Evolutionary conservation across 2,329 filamentous ascomycete genomes (phyloP).

Genomic region (Didymella pinodella): DNA sequence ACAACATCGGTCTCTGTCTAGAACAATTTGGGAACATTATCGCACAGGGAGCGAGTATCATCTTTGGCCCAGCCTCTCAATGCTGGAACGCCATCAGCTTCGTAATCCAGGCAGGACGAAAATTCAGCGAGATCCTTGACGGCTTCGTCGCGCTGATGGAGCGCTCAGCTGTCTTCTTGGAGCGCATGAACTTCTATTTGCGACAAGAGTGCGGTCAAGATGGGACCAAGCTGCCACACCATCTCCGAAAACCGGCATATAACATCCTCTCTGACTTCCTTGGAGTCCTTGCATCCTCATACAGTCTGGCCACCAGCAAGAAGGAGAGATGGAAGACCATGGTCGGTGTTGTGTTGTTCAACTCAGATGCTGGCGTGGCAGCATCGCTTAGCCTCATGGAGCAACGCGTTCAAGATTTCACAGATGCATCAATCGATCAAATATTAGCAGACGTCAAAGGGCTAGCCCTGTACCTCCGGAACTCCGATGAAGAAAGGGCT

Average conservation of each 20-base stretch:
- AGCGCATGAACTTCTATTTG: conserved; percentile 18
- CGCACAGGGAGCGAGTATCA: conserved; percentile 13
- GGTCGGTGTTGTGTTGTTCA: conserved; percentile 23
- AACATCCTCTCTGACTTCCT: conserved; percentile 4
- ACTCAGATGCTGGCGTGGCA: conserved; percentile 15
- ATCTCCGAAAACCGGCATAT: conserved; percentile 6
- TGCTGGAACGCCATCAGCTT: conserved; percentile 32
- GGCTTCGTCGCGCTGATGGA: conserved; percentile 31
- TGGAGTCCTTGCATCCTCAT: conserved; percentile 14
- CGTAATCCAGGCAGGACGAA: conserved; percentile 16
- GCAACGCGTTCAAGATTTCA: conserved; percentile 6
- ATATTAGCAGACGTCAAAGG: conserved; percentile 7
- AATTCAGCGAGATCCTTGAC: conserved; percentile 17
- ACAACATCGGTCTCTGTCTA: conserved; percentile 14
- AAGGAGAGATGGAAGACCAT: conserved; percentile 23
- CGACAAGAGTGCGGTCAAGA: background rate
- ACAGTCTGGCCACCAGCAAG: conserved; percentile 25
- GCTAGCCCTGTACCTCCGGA: background rate
- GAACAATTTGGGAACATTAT: conserved; percentile 19
- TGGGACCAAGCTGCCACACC: background rate
- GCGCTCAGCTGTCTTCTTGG: conserved; percentile 22
- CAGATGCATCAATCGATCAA: background rate
- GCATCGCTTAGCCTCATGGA: conserved; percentile 19
- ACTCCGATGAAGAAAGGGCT: conserved; percentile 1
- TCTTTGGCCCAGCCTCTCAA: conserved; percentile 23